phyloP scores from a whole-genome alignment of 805 yeast genomes.

The Debaryomyces hansenii region DNA sequence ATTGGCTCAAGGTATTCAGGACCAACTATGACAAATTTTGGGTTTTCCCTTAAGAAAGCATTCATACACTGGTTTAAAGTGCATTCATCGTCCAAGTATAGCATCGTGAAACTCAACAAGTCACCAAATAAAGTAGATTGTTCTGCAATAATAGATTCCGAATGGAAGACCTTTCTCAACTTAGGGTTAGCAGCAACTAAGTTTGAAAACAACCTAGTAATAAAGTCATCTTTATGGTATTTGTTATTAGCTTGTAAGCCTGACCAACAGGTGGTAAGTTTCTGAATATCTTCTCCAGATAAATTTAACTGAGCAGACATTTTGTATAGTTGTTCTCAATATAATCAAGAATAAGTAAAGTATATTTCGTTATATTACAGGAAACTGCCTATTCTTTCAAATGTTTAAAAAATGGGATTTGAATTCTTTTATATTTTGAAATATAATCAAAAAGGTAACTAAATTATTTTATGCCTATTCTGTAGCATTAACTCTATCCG shows the following conservation, averaged over 20 bases:
- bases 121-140: conserved; percentile 39
- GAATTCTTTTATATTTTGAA: conserved; percentile 6
- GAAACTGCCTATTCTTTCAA: not conserved
- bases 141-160: conserved; percentile 20
- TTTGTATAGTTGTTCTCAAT: not conserved
- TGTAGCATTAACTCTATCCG: not conserved
- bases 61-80: conserved; percentile 33
- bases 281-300: conserved; percentile 14
- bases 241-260: conserved; percentile 26
- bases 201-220: conserved; percentile 30
- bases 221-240: conserved; percentile 30
- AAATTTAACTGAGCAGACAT: conserved; percentile 6
- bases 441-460: not conserved
- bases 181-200: conserved; percentile 31
- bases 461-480: not conserved
- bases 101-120: conserved; percentile 30
- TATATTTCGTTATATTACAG: not conserved
- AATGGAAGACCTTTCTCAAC: conserved; percentile 19
- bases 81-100: conserved; percentile 26
- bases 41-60: conserved; percentile 33
- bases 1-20: conserved; percentile 39
- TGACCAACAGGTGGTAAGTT: conserved; percentile 34
- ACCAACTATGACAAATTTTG: conserved; percentile 21
- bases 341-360: too few species aligned
- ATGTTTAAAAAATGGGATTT: not conserved